phyloP scores from a whole-genome alignment of 2,329 filamentous ascomycete species.

The Cladosporium sp. region DNA sequence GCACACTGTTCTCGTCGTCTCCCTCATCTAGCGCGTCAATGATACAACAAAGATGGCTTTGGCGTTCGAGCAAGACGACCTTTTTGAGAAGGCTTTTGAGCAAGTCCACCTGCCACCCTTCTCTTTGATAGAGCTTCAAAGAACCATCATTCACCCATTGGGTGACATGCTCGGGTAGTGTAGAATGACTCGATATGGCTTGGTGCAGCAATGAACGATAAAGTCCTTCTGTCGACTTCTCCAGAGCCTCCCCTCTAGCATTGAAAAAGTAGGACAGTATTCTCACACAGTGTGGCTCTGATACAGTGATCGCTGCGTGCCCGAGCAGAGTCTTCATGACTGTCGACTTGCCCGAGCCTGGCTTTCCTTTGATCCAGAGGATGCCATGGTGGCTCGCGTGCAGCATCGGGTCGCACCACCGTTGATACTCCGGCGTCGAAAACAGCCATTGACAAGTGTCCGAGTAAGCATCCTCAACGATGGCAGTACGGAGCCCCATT shows the following conservation, averaged over 20 bases:
- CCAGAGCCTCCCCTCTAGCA: slow-evolving; percentile 45
- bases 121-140: no score
- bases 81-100: no score
- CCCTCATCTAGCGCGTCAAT: no score
- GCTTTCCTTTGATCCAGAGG: slow-evolving; percentile 10
- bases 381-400: background rate
- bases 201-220: slow-evolving; percentile 41
- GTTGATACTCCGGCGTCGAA: background rate
- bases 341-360: background rate
- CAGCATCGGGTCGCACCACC: background rate
- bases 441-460: background rate
- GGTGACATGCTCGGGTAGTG: no score
- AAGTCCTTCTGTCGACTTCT: slow-evolving; percentile 47
- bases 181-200: no score
- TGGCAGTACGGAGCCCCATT: no score
- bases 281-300: no score
- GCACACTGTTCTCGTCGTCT: no score
- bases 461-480: background rate
- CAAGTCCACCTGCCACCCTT: no score
- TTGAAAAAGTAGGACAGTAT: slow-evolving; percentile 46
- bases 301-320: background rate
- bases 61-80: no score
- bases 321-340: background rate
- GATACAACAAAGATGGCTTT: no score
- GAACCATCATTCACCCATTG: no score